Conservation (phyloP, 768 basidiomycete species). For the Hericium rajendrae region DNA sequence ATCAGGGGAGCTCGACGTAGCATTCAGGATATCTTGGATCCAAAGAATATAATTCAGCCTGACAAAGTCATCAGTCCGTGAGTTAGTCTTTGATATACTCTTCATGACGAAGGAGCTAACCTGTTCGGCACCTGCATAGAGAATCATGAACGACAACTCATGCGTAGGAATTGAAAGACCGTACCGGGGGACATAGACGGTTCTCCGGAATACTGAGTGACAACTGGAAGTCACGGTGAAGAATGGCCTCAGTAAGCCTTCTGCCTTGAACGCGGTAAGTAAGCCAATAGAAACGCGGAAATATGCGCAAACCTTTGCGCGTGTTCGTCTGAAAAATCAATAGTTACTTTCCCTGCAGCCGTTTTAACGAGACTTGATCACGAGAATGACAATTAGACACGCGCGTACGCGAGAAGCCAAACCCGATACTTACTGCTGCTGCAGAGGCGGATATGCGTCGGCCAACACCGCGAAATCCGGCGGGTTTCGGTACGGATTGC, state of each 20-base stretch:
- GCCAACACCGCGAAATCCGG: slow-evolving; percentile 58
- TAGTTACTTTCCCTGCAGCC: slow-evolving; percentile 24
- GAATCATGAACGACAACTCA: not conserved
- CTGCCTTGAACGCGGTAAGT: slow-evolving; percentile 28
- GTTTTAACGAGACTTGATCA: slow-evolving; percentile 17
- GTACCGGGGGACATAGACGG: slow-evolving; percentile 81
- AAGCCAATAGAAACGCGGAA: not conserved
- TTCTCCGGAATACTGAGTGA: slow-evolving; percentile 52
- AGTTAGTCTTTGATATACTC: not conserved
- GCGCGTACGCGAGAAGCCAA: not conserved
- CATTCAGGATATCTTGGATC: slow-evolving; percentile 60
- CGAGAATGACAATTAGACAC: not conserved
- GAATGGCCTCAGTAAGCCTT: slow-evolving; percentile 68
- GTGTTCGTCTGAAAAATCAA: slow-evolving; percentile 68
- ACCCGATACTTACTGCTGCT: slow-evolving; percentile 35
- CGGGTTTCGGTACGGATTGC: slow-evolving; percentile 35
- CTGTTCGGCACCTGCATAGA: slow-evolving; percentile 58
- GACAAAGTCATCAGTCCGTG: not conserved
- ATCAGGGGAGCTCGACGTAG: slow-evolving; percentile 15
- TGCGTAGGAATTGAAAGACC: slow-evolving; percentile 15
- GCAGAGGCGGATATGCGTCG: slow-evolving; percentile 43
- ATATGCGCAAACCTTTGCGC: slow-evolving; percentile 49
- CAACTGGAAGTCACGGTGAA: slow-evolving; percentile 66
- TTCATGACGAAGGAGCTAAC: slow-evolving; percentile 22
- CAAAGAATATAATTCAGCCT: slow-evolving; percentile 86